These are phyloP conservation scores for Lecanoromycetidae sp. DNA, from an alignment of 2,329 filamentous ascomycete genomes.

Conservation along the genomic window DNA sequence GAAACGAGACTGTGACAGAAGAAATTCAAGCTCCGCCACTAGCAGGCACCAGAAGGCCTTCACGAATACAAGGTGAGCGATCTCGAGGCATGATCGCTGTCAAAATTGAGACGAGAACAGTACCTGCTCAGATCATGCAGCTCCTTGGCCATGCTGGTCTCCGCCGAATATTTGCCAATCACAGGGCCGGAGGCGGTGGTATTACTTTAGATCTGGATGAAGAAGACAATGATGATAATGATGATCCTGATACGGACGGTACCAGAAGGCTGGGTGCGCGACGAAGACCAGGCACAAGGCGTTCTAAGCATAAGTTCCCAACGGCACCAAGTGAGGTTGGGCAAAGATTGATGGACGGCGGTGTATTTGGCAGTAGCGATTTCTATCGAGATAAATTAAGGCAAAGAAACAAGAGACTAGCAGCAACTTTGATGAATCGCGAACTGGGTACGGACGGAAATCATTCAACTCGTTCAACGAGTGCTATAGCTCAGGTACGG, in stretches of 20 bases:
- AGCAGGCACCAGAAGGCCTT: conserved; percentile 12
- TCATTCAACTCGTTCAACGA: conserved; percentile 48
- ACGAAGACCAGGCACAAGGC: conserved; percentile 35
- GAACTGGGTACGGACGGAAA: conserved; percentile 62
- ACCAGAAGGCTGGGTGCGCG: conserved; percentile 27
- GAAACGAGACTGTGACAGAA: conserved; percentile 24
- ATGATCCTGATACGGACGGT: no score
- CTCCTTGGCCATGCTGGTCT: conserved; percentile 43
- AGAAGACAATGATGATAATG: conserved; percentile 24
- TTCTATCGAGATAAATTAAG: conserved; percentile 36
- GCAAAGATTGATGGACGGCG: conserved; percentile 65
- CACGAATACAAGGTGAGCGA: conserved; percentile 24
- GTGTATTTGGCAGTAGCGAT: conserved; percentile 63
- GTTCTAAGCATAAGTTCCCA: conserved; percentile 50
- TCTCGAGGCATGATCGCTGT: background rate
- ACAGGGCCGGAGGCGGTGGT: conserved; percentile 21
- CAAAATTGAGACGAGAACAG: conserved; percentile 9
- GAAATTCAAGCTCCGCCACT: background rate
- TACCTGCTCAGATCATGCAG: conserved; percentile 40
- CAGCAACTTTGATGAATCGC: conserved; percentile 62
- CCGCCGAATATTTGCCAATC: conserved; percentile 37
- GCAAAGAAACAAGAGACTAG: conserved; percentile 49
- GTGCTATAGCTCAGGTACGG: conserved; percentile 56
- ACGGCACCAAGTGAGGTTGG: conserved; percentile 73
- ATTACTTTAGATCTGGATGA: conserved; percentile 17